Base-by-base conservation (phyloP, 768 basidiomycete genomes). In the Sarcodon aspratus region DNA sequence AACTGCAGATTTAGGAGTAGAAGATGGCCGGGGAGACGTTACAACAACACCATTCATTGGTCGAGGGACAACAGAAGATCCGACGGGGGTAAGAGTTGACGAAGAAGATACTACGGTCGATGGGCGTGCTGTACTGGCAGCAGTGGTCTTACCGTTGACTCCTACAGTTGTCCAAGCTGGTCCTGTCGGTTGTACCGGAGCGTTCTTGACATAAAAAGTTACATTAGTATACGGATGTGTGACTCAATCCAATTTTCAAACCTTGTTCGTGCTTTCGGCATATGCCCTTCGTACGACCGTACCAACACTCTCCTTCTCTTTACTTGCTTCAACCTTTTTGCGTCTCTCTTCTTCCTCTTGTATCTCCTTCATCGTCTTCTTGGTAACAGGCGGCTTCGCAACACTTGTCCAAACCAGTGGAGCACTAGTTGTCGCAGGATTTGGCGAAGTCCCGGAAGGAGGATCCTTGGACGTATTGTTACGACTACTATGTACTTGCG, bases 351-450 rank as follows among this genome's bases (percentile, higher is more conserved):
- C 96, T 58, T 99, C 96, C 65, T 98, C 95, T 60, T 95, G 90
- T 36, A 99, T 99, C 69, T 99, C 93, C 70, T 95, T 97, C 83
- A 99, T 84, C 1, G 89, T 88, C 73, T 92, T 96, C 72, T 91
- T 94, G 7, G 74, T 61, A 3, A 70, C 61, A 9, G 68, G 67
- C 7, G 73, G 63, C 59, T 80, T 82, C 21, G 65, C 66, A 12
- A 75, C 67, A 56, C 73, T 79, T 9, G 82, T 85, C 90, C 92
- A 95, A 15, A 88, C 90, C 3, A 61, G 51, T 0, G 64, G 42
- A 9, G 57, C 48, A 2, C 62, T 32, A 3, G 65, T 51, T 0
- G 57, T 35, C 34, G 61, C 50, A 6, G 61, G 48, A 17, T 66
- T 54, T 31, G 64, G 49, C 33, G 76, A 58, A 13, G 63, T 52